A percentile compares a stretch with the other conserved stretches of the same genome.
Conservation (phyloP, 225 moss, liverwort and hornwort genomes). For the Ulota crispa region DNA sequence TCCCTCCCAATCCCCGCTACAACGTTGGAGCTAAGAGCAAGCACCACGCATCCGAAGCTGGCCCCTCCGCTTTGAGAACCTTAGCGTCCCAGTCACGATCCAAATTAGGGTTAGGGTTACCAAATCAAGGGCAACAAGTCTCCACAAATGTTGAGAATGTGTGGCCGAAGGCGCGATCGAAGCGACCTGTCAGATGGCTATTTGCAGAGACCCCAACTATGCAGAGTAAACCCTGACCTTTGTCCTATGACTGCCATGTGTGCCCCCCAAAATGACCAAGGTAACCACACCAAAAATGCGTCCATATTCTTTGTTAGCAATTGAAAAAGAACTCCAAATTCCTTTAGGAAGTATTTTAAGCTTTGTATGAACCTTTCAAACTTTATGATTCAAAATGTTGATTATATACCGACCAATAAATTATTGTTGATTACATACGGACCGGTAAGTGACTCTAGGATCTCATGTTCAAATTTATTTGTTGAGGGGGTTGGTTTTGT, state of each 20-base stretch:
- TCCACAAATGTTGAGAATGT: background rate
- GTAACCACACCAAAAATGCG: background rate
- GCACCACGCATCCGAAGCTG: background rate
- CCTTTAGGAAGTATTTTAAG: background rate
- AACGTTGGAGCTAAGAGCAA: background rate
- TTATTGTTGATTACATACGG: background rate
- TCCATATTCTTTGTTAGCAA: background rate
- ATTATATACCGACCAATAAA: background rate
- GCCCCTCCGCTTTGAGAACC: background rate
- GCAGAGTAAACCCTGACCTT: slow-evolving; percentile 13
- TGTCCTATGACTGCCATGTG: background rate
- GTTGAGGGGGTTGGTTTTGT: background rate
- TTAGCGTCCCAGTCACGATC: background rate
- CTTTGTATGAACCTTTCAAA: background rate
- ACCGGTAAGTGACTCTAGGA: background rate
- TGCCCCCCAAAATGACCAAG: background rate
- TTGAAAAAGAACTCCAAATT: background rate
- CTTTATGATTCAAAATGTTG: background rate
- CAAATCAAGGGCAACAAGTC: background rate
- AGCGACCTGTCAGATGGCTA: slow-evolving; percentile 37
- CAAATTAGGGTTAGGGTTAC: slow-evolving; percentile 22
- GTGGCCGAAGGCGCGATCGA: slow-evolving; percentile 22
- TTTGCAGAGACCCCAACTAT: slow-evolving; percentile 37
- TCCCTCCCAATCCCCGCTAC: slow-evolving; percentile 22
- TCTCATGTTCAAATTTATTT: background rate